Evolutionary conservation across 495 filamentous ascomycete species (phyloP), one percentile per base, ranked within the genome.

Genomic region (Daldinia vernicosa): DNA sequence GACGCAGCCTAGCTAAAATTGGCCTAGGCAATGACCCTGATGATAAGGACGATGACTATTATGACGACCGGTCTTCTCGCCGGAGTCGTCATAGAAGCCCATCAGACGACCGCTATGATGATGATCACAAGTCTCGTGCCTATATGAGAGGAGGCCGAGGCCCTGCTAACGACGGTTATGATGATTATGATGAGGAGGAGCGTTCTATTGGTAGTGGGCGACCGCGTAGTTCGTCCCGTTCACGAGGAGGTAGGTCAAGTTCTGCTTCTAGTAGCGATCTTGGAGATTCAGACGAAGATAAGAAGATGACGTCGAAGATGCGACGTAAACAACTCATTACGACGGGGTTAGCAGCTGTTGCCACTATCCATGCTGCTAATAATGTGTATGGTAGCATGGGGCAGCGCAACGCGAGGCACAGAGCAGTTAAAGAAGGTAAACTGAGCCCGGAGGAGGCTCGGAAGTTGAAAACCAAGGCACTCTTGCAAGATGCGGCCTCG

Each of bases 361-460:
- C 94, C 61, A 95, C 94, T 39, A 93, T 97, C 67, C 93, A 96
- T 80, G 93, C 93, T 52, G 92, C 90, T 7, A 90, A 96, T 77
- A 89, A 85, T 62, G 85, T 97, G 61, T 92, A 94, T 80, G 84
- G 86, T 69, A 91, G 87, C 74, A 86, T 94, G 82, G 90, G 92
- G 78, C 90, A 90, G 71, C 88, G 91, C 40, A 86, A 93, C 57
- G 81, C 89, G 66, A 85, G 92, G 66, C 84, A 88, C 69, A 87
- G 91, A 75, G 85, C 89, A 58, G 87, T 97, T 22, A 83, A 84
- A 35, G 89, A 94, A 70, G 93, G 93, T 30, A 84, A 90, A 68
- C 89, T 97, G 76, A 87, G 88, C 8, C 83, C 86, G 0, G 88
- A 93, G 63, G 88, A 95, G 76, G 92, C 92, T 54, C 84, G 87